Evolutionary conservation across 768 basidiomycete species (phyloP).

Genomic region (Tephrocybe sp.): DNA sequence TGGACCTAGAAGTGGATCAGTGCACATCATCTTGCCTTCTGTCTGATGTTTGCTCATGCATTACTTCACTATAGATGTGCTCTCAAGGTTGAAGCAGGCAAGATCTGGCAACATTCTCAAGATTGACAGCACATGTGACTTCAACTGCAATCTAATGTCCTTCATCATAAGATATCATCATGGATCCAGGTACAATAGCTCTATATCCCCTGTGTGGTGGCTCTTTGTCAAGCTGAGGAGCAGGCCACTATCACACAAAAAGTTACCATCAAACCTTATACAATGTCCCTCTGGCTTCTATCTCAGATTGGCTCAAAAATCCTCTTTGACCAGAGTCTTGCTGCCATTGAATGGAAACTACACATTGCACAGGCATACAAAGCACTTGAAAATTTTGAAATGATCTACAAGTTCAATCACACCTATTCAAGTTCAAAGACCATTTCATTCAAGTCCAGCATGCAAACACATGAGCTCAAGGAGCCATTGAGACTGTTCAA

Average conservation of each 20-base stretch:
- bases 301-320: not conserved
- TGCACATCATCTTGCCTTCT: too few relatives aligned
- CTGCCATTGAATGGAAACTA: not conserved
- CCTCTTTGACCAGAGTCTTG: not conserved
- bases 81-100: not conserved
- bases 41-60: not conserved
- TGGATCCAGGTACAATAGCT: not conserved
- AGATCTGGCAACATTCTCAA: slow-evolving; percentile 5
- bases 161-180: not conserved
- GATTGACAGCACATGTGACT: slow-evolving; percentile 8
- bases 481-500: not conserved
- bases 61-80: slow-evolving; percentile 1
- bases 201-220: not conserved
- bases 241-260: not conserved
- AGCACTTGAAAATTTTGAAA: slow-evolving; percentile 7
- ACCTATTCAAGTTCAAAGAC: slow-evolving; percentile 13
- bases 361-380: slow-evolving; percentile 9
- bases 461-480: slow-evolving; percentile 8
- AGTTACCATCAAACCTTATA: not conserved
- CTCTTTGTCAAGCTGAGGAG: not conserved
- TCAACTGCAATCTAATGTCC: not conserved
- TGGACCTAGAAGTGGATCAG: too few relatives aligned
- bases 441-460: slow-evolving; percentile 10
- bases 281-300: not conserved
- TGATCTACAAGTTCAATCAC: slow-evolving; percentile 7